A percentile compares a stretch with the other conserved stretches of the same genome.
These are phyloP conservation scores for Croton setiger DNA, from an alignment of 441 rosid genomes.

Conservation along the genomic window DNA sequence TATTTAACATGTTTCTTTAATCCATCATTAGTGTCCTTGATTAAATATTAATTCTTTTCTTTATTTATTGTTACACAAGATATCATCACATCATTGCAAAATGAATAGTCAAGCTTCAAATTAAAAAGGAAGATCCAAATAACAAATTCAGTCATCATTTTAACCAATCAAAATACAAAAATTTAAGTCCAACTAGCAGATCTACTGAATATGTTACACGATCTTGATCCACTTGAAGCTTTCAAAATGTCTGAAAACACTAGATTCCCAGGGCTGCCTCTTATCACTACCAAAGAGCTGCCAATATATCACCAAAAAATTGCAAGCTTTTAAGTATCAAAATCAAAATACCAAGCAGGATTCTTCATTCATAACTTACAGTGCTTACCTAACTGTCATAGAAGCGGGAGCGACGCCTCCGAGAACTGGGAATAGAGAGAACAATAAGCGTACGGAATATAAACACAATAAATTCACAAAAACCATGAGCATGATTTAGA, in stretches of 20 bases:
- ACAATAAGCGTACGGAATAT: conserved; percentile 21
- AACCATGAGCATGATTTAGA: not conserved
- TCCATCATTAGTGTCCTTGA: too few relatives aligned
- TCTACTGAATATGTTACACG: conserved; percentile 21
- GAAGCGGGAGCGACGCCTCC: conserved; percentile 77
- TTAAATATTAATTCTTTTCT: not conserved
- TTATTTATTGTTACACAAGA: too few relatives aligned
- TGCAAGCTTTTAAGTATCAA: not conserved
- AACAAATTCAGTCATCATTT: not conserved
- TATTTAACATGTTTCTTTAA: too few relatives aligned
- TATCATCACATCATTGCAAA: not conserved
- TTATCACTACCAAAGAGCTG: conserved; percentile 14
- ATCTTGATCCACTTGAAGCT: conserved; percentile 14
- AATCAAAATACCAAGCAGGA: not conserved
- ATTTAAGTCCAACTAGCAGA: conserved; percentile 28
- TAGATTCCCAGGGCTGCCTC: not conserved
- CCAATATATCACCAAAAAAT: not conserved
- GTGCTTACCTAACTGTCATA: conserved; percentile 64
- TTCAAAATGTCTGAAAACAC: conserved; percentile 12
- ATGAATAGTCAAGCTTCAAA: not conserved
- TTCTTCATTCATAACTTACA: not conserved
- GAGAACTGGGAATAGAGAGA: conserved; percentile 46
- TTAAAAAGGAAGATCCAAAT: not conserved
- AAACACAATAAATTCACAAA: not conserved
- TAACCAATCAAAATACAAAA: conserved; percentile 17